A percentile compares a stretch with the other conserved stretches of the same genome.
Evolutionary conservation across 2,329 filamentous ascomycete species (phyloP).

Genomic region (Scedosporium boydii): DNA sequence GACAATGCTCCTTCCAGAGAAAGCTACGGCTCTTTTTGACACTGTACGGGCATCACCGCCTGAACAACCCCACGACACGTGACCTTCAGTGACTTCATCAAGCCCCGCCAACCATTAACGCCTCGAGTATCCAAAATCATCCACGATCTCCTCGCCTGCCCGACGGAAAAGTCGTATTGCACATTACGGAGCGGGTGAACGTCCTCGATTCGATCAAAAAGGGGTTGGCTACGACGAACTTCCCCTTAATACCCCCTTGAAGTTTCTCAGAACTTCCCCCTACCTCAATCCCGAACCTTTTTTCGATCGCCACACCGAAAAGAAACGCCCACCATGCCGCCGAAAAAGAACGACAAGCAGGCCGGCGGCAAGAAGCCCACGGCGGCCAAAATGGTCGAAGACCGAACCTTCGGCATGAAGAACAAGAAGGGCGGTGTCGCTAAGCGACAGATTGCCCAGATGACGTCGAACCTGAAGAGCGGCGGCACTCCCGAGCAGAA

Average conservation of each 20-base stretch:
- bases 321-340: slow-evolving; percentile 52
- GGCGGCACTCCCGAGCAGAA: slow-evolving; percentile 83
- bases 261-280: not conserved
- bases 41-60: not conserved
- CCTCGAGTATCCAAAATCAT: not conserved
- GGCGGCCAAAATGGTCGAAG: slow-evolving; percentile 61
- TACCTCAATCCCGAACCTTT: not conserved
- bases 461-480: slow-evolving; percentile 62
- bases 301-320: not conserved
- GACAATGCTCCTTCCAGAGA: not conserved
- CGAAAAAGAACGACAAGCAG: slow-evolving; percentile 50
- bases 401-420: slow-evolving; percentile 99
- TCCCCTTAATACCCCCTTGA: not conserved
- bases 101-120: slow-evolving; percentile 1
- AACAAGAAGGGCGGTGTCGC: slow-evolving; percentile 95
- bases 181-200: not conserved
- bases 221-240: not conserved
- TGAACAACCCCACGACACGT: slow-evolving; percentile 7
- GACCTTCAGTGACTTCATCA: slow-evolving; percentile 10
- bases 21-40: not conserved
- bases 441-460: slow-evolving; percentile 81
- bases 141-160: not conserved
- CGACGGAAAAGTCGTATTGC: not conserved
- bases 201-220: not conserved
- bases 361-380: slow-evolving; percentile 38